Base-by-base conservation (phyloP, 495 filamentous ascomycete genomes). In the Talaromyces nanjingensis region DNA sequence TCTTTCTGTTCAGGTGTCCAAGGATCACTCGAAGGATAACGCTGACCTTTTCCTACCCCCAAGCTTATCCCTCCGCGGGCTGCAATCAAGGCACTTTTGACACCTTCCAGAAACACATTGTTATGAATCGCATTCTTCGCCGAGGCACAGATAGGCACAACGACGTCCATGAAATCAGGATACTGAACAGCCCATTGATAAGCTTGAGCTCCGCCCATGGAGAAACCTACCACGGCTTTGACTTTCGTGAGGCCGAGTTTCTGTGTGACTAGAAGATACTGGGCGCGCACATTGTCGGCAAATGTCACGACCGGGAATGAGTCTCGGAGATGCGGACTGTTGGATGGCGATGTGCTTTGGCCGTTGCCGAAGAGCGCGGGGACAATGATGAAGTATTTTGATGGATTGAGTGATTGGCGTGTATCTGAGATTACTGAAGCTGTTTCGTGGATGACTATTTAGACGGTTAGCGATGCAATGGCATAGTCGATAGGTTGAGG, bases 101-200 rank as follows among this genome's bases (percentile, higher is more conserved):
- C 85, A 1, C 89, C 88, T 65, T 91, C 89, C 4, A 91, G 70
- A 65, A 91, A 89, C 4, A 90, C 88, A 65, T 89, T 77, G 63
- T 91, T 91, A 58, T 91, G 89, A 62, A 89, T 65, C 8, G 85
- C 84, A 1, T 86, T 89, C 71, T 81, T 86, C 1, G 88, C 87
- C 14, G 83, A 79, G 14, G 86, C 84, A 69, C 89, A 91, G 63
- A 91, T 89, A 1, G 89, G 89, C 1, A 87, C 78, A 0, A 78
- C 77, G 16, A 88, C 64, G 60, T 90, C 86, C 79, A 87, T 84
- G 67, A 90, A 89, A 18, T 85, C 84, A 0, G 89, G 88, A 69
- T 85, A 91, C 67, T 86, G 85, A 0, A 86, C 87, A 14, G 83
- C 85, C 89, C 88, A 91, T 66, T 91, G 86, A 65, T 79, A 88